phyloP scores from a whole-genome alignment of 208 protist species.

The Crithidia brevicula region DNA sequence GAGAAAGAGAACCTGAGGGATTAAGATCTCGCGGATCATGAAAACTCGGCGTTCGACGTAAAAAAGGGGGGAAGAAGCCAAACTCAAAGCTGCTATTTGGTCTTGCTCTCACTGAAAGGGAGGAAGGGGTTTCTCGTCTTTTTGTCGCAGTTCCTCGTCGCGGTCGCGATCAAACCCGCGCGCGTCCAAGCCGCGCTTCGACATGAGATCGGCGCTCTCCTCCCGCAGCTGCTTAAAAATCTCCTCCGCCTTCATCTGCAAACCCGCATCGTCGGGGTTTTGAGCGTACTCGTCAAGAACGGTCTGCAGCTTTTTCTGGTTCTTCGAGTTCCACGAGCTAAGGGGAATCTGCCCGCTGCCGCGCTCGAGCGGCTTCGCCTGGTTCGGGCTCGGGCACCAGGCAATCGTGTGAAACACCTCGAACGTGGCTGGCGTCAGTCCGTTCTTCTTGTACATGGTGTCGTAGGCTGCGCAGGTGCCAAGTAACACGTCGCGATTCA shows the following conservation, averaged over 20 bases:
- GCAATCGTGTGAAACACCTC: conserved; percentile 92
- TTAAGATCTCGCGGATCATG: too few species aligned
- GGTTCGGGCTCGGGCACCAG: conserved; percentile 87
- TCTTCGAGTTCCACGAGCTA: conserved; percentile 72
- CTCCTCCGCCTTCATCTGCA: conserved; percentile 75
- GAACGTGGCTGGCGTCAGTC: conserved; percentile 89
- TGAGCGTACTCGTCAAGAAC: conserved; percentile 86
- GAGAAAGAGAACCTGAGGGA: too few species aligned
- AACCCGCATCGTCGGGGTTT: conserved; percentile 72
- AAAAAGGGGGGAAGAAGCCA: too few species aligned
- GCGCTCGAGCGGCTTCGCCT: conserved; percentile 83
- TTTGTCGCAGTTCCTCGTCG: conserved; percentile 53
- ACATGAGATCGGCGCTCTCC: conserved; percentile 73
- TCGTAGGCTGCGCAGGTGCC: conserved; percentile 83
- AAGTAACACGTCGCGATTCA: conserved; percentile 78
- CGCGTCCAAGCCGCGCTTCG: conserved; percentile 61
- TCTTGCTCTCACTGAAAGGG: conserved; percentile 81
- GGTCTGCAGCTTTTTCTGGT: conserved; percentile 66
- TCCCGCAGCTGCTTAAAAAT: conserved; percentile 73
- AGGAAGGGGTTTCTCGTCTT: conserved; percentile 73
- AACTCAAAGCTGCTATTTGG: too few species aligned
- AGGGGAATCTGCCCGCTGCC: conserved; percentile 79
- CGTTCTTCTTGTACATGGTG: conserved; percentile 85
- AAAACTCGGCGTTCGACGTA: too few species aligned
- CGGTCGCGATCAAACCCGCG: conserved; percentile 58